These are phyloP conservation scores for Suillus americanus DNA, from an alignment of 768 basidiomycete genomes.

Conservation along the genomic window DNA sequence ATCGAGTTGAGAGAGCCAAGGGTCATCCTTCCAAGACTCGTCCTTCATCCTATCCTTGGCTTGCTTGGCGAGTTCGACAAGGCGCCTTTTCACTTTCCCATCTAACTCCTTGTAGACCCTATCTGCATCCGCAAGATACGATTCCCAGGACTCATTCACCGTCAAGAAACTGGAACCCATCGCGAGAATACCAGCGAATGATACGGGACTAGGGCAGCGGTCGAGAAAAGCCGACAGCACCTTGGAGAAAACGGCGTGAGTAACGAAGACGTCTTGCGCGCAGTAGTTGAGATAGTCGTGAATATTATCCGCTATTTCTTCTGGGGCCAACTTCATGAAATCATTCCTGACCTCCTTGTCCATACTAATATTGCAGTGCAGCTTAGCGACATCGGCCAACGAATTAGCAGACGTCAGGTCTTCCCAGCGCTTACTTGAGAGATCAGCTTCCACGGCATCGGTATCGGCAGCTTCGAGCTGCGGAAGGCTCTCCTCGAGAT, in stretches of 20 bases:
- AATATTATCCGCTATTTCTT: conserved; percentile 62
- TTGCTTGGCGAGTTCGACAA: conserved; percentile 69
- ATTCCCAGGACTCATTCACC: conserved; percentile 88
- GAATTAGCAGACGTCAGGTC: conserved; percentile 91
- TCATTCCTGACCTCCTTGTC: conserved; percentile 79
- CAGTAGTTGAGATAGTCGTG: conserved; percentile 83
- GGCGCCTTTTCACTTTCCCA: conserved; percentile 52
- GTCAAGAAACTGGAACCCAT: conserved; percentile 94
- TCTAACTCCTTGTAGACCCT: conserved; percentile 69
- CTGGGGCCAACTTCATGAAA: conserved; percentile 68
- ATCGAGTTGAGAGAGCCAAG: conserved; percentile 89
- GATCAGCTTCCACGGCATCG: conserved; percentile 43
- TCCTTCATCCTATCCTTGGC: conserved; percentile 48
- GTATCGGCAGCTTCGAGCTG: conserved; percentile 33
- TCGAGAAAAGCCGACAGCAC: conserved; percentile 80
- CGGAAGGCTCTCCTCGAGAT: conserved; percentile 42
- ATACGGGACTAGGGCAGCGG: conserved; percentile 88
- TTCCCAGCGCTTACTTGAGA: conserved; percentile 75
- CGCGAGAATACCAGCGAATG: conserved; percentile 84
- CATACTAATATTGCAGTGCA: conserved; percentile 82
- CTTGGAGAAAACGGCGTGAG: conserved; percentile 74
- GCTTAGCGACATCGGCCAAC: conserved; percentile 84
- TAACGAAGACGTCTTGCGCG: conserved; percentile 79
- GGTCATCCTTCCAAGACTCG: conserved; percentile 65
- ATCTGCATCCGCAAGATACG: conserved; percentile 80